A percentile compares a stretch with the other conserved stretches of the same genome.
These are phyloP conservation scores for Tetrapisispora nanseiensis DNA, from an alignment of 805 yeast genomes.

Conservation along the genomic window DNA sequence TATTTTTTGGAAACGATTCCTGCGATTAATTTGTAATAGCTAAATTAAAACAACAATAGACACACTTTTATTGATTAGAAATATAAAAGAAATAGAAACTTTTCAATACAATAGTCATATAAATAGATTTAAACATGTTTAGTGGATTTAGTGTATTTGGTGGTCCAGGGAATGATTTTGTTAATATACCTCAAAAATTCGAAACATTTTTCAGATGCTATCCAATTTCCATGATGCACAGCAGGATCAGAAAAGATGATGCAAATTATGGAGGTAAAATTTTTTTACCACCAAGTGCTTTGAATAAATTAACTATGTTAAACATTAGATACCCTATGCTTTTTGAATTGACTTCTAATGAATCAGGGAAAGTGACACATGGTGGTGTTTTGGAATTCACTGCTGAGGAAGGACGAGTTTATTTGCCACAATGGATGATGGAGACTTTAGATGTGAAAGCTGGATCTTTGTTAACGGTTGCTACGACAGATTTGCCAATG, in stretches of 20 bases:
- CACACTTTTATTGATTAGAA: too few species aligned
- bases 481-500: conserved; percentile 68
- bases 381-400: conserved; percentile 93
- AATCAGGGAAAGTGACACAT: conserved; percentile 52
- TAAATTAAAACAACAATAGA: too few species aligned
- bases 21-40: too few species aligned
- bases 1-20: too few species aligned
- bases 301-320: conserved; percentile 78
- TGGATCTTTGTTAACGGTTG: conserved; percentile 71
- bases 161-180: conserved; percentile 17
- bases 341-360: conserved; percentile 68
- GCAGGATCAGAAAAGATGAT: conserved; percentile 54
- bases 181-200: conserved; percentile 39
- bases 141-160: conserved; percentile 28
- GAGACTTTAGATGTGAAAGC: conserved; percentile 59
- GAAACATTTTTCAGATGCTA: conserved; percentile 88
- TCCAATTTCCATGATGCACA: conserved; percentile 87
- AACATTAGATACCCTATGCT: conserved; percentile 95
- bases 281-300: conserved; percentile 86
- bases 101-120: too few species aligned
- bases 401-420: conserved; percentile 94
- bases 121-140: conserved; percentile 21
- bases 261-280: conserved; percentile 94
- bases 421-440: conserved; percentile 97
- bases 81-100: too few species aligned